These are phyloP conservation scores for Pleomassaria siparia DNA, from an alignment of 2,329 filamentous ascomycete genomes.

Conservation along the genomic window DNA sequence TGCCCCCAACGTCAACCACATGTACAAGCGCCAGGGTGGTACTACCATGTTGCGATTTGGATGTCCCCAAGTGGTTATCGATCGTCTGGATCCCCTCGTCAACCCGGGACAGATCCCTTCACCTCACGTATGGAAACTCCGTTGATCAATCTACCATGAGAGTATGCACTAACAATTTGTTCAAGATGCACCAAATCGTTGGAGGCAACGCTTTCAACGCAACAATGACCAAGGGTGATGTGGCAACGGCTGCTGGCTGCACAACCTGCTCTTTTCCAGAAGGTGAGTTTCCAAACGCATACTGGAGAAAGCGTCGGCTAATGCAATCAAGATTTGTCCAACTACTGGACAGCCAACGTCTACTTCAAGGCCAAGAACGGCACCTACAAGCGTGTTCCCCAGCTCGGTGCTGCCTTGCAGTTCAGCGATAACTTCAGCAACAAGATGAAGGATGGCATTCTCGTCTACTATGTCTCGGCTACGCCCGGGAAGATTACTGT, in stretches of 20 bases:
- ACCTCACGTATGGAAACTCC: conserved; percentile 23
- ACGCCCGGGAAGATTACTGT: conserved; percentile 22
- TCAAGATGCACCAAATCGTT: conserved; percentile 39
- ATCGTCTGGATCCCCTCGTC: conserved; percentile 37
- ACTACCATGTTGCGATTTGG: conserved; percentile 39
- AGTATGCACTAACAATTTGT: not conserved
- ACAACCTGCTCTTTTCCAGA: conserved; percentile 47
- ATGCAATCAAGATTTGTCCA: conserved; percentile 12
- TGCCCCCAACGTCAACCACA: conserved; percentile 8
- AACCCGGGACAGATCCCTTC: conserved; percentile 40
- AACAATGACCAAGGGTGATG: conserved; percentile 43
- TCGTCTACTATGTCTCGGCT: conserved; percentile 29
- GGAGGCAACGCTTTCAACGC: conserved; percentile 51
- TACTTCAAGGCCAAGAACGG: conserved; percentile 46
- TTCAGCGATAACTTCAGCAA: conserved; percentile 29
- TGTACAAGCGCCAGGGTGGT: conserved; percentile 19
- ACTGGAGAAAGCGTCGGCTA: not conserved
- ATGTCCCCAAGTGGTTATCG: conserved; percentile 34
- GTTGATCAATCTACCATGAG: not conserved
- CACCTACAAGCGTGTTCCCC: conserved; percentile 42
- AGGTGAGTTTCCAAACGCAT: not conserved
- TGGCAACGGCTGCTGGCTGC: conserved; percentile 38
- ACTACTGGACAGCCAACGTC: conserved; percentile 49
- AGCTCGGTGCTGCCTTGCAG: conserved; percentile 18
- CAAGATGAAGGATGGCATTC: conserved; percentile 23